Evolutionary conservation across 2,329 filamentous ascomycete species (phyloP).

Genomic region (Cladosporium velox): DNA sequence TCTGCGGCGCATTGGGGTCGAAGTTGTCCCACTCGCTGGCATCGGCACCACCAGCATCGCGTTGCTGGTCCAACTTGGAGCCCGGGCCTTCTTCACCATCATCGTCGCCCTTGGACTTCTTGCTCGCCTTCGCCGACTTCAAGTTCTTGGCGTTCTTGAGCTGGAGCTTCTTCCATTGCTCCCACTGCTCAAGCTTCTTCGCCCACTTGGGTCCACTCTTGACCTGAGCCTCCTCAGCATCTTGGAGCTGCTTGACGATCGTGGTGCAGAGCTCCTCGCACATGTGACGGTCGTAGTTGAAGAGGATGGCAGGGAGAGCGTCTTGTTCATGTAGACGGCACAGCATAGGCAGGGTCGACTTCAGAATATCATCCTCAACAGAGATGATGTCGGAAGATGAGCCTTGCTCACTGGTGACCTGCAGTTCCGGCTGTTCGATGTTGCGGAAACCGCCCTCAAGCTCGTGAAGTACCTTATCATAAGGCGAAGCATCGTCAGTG

Average conservation of each 20-base stretch:
- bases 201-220: slow-evolving; percentile 61
- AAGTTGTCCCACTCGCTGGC: slow-evolving; percentile 64
- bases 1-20: slow-evolving; percentile 64
- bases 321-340: slow-evolving; percentile 62
- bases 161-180: slow-evolving; percentile 57
- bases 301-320: slow-evolving; percentile 72
- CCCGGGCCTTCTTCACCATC: slow-evolving; percentile 51
- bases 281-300: slow-evolving; percentile 69
- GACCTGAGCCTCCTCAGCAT: slow-evolving; percentile 60
- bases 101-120: slow-evolving; percentile 41
- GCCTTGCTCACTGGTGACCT: slow-evolving; percentile 29
- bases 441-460: slow-evolving; percentile 41
- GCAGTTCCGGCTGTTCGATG: slow-evolving; percentile 28
- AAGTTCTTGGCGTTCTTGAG: slow-evolving; percentile 41
- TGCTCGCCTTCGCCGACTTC: slow-evolving; percentile 41
- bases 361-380: slow-evolving; percentile 34
- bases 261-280: slow-evolving; percentile 62
- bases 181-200: slow-evolving; percentile 58
- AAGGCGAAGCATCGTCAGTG: slow-evolving; percentile 54
- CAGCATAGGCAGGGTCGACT: slow-evolving; percentile 59
- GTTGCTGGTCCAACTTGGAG: slow-evolving; percentile 59
- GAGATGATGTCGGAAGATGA: slow-evolving; percentile 17
- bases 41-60: slow-evolving; percentile 59
- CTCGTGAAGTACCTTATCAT: slow-evolving; percentile 53
- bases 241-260: slow-evolving; percentile 56